These are phyloP conservation scores for Gnaphalium uliginosum DNA, from an alignment of 129 eudicot genomes.

Conservation along the genomic window DNA sequence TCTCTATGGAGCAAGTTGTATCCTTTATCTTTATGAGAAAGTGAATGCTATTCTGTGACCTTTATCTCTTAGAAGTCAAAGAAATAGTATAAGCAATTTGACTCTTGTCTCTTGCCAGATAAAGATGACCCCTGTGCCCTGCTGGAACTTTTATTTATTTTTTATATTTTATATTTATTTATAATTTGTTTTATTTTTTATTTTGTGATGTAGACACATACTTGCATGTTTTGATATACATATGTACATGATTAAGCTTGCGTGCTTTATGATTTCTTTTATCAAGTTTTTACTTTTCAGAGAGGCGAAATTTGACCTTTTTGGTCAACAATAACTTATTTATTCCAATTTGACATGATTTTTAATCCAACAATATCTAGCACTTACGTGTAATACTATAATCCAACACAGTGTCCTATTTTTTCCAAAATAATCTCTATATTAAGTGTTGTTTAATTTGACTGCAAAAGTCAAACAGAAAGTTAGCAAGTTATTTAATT, in stretches of 20 bases:
- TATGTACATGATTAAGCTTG: not conserved
- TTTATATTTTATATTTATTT: no score
- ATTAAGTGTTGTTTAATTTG: not conserved
- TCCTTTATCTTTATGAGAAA: not conserved
- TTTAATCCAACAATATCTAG: not conserved
- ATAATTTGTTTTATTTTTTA: not conserved
- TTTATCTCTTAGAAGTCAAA: not conserved
- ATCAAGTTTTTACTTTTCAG: not conserved
- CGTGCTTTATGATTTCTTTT: not conserved
- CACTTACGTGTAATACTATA: not conserved
- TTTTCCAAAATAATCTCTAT: not conserved
- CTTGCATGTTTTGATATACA: not conserved
- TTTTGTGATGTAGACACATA: not conserved
- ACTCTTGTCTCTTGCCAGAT: not conserved
- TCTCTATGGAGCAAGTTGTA: not conserved
- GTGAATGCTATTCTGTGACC: not conserved
- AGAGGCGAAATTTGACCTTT: not conserved
- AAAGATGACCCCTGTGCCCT: not conserved
- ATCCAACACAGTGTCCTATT: not conserved
- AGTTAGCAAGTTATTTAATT: no score
- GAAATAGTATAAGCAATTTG: not conserved
- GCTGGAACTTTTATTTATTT: no score
- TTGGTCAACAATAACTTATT: constrained; percentile 2
- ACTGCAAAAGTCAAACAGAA: not conserved
- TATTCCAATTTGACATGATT: not conserved